phyloP scores from a whole-genome alignment of 2,329 filamentous ascomycete genomes.

The Hysterium pulicare region DNA sequence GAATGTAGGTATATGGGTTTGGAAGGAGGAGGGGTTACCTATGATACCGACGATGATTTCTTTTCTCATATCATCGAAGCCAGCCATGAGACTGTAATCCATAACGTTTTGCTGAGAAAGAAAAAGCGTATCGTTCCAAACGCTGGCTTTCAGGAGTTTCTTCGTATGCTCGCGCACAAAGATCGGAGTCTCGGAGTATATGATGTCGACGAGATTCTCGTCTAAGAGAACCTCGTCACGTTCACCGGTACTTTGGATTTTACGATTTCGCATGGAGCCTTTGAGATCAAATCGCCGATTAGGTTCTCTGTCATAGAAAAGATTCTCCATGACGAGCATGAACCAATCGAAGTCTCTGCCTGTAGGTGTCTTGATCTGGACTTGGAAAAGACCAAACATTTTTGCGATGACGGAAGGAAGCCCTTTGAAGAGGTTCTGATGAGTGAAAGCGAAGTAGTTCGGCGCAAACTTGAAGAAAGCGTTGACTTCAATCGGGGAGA shows the following conservation, averaged over 20 bases:
- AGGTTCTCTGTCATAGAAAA: slow-evolving; percentile 92
- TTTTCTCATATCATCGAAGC: slow-evolving; percentile 83
- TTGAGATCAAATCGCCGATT: slow-evolving; percentile 85
- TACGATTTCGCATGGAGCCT: slow-evolving; percentile 96
- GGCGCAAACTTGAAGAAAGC: slow-evolving; percentile 95
- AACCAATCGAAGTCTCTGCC: slow-evolving; percentile 94
- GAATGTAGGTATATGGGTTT: neutral
- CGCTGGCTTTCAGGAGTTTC: slow-evolving; percentile 82
- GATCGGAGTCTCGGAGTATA: slow-evolving; percentile 84
- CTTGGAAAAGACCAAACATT: slow-evolving; percentile 98
- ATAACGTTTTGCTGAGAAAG: slow-evolving; percentile 93
- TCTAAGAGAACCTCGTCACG: slow-evolving; percentile 94
- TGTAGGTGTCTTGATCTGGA: slow-evolving; percentile 95
- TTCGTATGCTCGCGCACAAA: slow-evolving; percentile 96
- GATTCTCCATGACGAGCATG: slow-evolving; percentile 91
- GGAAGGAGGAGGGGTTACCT: slow-evolving; percentile 20
- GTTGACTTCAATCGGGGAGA: slow-evolving; percentile 86
- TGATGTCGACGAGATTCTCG: slow-evolving; percentile 99
- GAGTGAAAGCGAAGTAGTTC: slow-evolving; percentile 96
- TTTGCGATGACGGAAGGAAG: slow-evolving; percentile 96
- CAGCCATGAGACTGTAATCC: slow-evolving; percentile 99
- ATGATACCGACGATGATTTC: slow-evolving; percentile 97
- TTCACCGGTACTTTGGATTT: slow-evolving; percentile 92
- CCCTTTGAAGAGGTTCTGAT: slow-evolving; percentile 87
- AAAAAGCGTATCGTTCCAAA: slow-evolving; percentile 98